Conservation (phyloP, 352 stramenopile genomes). For the Phytopythium mirpurense region DNA sequence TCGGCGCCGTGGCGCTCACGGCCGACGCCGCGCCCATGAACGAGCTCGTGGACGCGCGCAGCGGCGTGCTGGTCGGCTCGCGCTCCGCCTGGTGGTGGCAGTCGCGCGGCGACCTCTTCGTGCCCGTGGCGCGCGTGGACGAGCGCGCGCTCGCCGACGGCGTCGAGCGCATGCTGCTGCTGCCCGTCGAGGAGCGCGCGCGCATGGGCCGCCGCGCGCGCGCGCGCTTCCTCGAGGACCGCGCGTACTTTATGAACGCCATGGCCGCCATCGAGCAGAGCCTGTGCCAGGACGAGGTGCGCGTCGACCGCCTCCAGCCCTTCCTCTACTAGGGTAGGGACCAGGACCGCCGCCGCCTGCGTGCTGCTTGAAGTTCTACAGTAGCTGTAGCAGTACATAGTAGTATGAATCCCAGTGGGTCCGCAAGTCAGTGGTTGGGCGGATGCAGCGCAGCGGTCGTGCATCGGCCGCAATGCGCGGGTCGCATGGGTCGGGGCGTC, state of each 20-base stretch:
- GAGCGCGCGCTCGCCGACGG: constrained; percentile 58
- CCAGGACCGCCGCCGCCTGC: too few relatives aligned
- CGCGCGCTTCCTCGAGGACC: constrained; percentile 70
- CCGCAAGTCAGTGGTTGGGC: too few relatives aligned
- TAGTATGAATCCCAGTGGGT: too few relatives aligned
- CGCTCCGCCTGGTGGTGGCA: constrained; percentile 73
- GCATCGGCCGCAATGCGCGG: too few relatives aligned
- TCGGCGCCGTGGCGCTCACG: constrained; percentile 66
- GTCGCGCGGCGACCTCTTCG: constrained; percentile 80
- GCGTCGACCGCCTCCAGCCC: constrained; percentile 65
- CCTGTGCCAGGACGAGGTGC: constrained; percentile 75
- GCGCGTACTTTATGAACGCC: constrained; percentile 75
- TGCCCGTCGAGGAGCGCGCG: constrained; percentile 68
- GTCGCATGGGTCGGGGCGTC: too few relatives aligned
- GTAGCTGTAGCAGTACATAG: too few relatives aligned
- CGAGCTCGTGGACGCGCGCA: constrained; percentile 69
- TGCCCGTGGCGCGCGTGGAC: constrained; percentile 62
- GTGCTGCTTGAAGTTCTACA: too few relatives aligned
- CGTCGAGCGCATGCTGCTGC: constrained; percentile 62
- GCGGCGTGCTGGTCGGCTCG: constrained; percentile 60
- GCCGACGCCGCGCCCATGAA: constrained; percentile 83
- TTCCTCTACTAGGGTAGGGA: constrained; percentile 60
- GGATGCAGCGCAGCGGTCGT: too few relatives aligned
- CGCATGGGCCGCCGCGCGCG: constrained; percentile 64
- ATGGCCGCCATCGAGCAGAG: constrained; percentile 77